Percentiles rank a stretch among this genome's conserved stretches.
These are phyloP conservation scores for Cladophialophora chaetospira DNA, from an alignment of 2,329 filamentous ascomycete genomes.

Conservation along the genomic window DNA sequence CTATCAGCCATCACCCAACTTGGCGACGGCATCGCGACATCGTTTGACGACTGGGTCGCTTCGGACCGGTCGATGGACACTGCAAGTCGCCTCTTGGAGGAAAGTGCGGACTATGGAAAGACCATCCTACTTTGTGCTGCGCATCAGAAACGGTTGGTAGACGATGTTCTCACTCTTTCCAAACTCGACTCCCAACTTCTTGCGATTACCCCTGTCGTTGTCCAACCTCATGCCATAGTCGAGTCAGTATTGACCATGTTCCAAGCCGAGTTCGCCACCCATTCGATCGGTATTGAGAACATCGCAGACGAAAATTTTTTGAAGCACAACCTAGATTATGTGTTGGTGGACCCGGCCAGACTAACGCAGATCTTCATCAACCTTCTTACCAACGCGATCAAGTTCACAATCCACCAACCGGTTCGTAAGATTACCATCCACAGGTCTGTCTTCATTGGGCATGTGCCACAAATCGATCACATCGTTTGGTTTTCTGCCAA, in stretches of 20 bases:
- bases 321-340: slow-evolving; percentile 35
- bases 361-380: slow-evolving; percentile 64
- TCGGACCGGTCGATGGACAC: slow-evolving; percentile 2
- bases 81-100: slow-evolving; percentile 50
- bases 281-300: slow-evolving; percentile 20
- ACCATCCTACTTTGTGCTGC: slow-evolving; percentile 75
- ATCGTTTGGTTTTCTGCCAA: slow-evolving; percentile 23
- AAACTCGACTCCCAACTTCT: slow-evolving; percentile 76
- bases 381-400: slow-evolving; percentile 63
- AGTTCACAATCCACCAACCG: slow-evolving; percentile 51
- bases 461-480: slow-evolving; percentile 9
- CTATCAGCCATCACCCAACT: slow-evolving; percentile 61
- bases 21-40: slow-evolving; percentile 56
- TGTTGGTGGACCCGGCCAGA: slow-evolving; percentile 59
- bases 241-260: slow-evolving; percentile 73
- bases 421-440: slow-evolving; percentile 17
- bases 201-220: slow-evolving; percentile 68
- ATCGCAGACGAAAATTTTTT: slow-evolving; percentile 10
- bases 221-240: slow-evolving; percentile 67
- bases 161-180: slow-evolving; percentile 71
- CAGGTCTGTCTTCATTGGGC: slow-evolving; percentile 11
- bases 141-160: slow-evolving; percentile 76
- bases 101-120: slow-evolving; percentile 71
- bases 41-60: slow-evolving; percentile 39
- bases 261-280: slow-evolving; percentile 62